Base-by-base conservation (phyloP, 306 rosid species). In the Acacia confusa region DNA sequence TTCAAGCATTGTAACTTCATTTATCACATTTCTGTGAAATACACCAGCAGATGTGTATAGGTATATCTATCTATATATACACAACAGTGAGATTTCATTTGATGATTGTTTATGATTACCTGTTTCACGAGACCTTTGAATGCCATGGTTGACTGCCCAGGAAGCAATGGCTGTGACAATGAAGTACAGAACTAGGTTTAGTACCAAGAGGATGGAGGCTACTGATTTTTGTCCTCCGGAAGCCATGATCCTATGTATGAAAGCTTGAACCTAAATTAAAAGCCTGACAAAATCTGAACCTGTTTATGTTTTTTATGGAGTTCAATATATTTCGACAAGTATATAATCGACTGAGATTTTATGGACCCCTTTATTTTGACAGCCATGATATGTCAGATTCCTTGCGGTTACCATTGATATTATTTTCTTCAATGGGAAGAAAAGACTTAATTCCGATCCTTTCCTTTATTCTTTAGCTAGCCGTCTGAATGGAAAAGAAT, bases 101-200 rank as follows among this genome's bases (percentile, higher is more conserved):
- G 7, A 4, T 16, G 19, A 16, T 48, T 30, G n/a, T 14, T 10
- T 24, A 25, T 60, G 8, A 60, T 10, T 80, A 95, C 99, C 98
- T 83, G 92, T 3, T 82, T 95, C 94, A 2, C 47, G 81, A 72
- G 98, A 76, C 74, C 86, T 88, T 81, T 90, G 81, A 78, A 95
- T 89, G 41, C 92, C 98, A 77, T 95, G 94, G 82, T 92, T 91
- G 61, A 89, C 85, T 13, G 94, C 97, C 99, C 99, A 93, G 38
- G 97, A 83, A 55, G 99, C 93, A 48, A 92, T 89, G 25, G 81
- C 92, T 22, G 86, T 78, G 1, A 93, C 85, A 72, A 93, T 63
- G 86, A 93, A 87, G 72, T 90, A 95, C 38, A 95, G 64, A 15
- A 85, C 77, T 7, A 95, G 89, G 72, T 95, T 95, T 22, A 95